Base-by-base conservation (phyloP, 164 flowering plant species). In the Warburgia ugandensis region DNA sequence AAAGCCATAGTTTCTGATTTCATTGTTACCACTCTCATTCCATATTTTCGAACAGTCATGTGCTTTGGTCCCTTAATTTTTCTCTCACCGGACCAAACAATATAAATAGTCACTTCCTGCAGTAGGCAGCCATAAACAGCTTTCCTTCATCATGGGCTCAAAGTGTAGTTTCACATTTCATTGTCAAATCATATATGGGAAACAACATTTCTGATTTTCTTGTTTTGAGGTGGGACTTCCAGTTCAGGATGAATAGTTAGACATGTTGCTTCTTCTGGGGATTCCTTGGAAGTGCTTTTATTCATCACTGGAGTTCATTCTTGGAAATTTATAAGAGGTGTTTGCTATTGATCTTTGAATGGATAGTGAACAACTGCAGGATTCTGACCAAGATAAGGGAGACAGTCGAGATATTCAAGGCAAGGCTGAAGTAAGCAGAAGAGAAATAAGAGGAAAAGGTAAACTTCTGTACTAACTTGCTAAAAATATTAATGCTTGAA, bases 181-280 rank as follows among this genome's bases (percentile, higher is more conserved):
- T n/a, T n/a, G n/a, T n/a, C n/a, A n/a, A n/a, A n/a, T n/a, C n/a
- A n/a, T n/a, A n/a, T n/a, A n/a, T n/a, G n/a, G n/a, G n/a, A n/a
- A n/a, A n/a, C n/a, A n/a, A n/a, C n/a, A n/a, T n/a, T n/a, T n/a
- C n/a, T n/a, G n/a, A n/a, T n/a, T n/a, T n/a, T n/a, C 43, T 29
- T 20, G 22, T 10, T 50, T 36, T 33, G 63, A 78, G 84, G 73
- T 69, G 80, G 78, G 22, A 31, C 66, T 48, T 75, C 79, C n/a
- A n/a, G n/a, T 55, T 76, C 80, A 4, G 77, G 77, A 51, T 75
- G 61, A 63, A 58, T 29, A 8, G 39, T 83, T 56, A 70, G 70
- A 31, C 90, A 83, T 48, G 84, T 80, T 23, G 28, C 70, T 29
- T 72, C 80, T 54, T 83, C 80, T 46, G 76, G 50, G 14, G 72